A percentile compares a stretch with the other conserved stretches of the same genome.
Evolutionary conservation across 306 rosid species (phyloP).

Genomic region (Casuarina glauca): DNA sequence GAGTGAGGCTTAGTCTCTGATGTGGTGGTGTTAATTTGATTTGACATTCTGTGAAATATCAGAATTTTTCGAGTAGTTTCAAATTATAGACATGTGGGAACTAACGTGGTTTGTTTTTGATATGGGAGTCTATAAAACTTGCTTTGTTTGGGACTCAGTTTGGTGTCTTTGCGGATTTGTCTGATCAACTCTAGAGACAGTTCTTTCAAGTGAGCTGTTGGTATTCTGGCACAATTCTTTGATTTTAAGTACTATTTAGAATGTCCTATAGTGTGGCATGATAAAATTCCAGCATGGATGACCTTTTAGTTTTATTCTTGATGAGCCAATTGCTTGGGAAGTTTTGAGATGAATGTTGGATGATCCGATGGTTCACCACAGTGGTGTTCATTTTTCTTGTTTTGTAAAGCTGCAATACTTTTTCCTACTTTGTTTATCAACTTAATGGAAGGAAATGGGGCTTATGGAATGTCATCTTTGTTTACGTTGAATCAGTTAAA

Average conservation of each 20-base stretch:
- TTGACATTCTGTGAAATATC: background rate
- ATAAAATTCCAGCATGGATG: background rate
- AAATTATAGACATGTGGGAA: background rate
- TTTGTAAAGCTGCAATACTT: background rate
- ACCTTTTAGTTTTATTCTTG: background rate
- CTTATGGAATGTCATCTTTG: background rate
- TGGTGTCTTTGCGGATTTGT: background rate
- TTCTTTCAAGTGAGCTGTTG: background rate
- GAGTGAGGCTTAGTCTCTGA: background rate
- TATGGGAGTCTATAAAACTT: background rate
- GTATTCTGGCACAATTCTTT: background rate
- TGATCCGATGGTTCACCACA: background rate
- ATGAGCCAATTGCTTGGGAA: constrained; percentile 1
- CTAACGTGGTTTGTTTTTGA: background rate
- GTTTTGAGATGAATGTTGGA: background rate
- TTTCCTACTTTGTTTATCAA: background rate
- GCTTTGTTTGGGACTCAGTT: background rate
- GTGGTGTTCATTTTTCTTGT: background rate
- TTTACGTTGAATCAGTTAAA: background rate
- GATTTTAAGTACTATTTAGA: background rate
- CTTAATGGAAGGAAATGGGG: background rate
- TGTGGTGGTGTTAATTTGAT: background rate
- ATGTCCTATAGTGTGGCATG: background rate
- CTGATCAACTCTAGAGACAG: background rate
- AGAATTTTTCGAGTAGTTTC: background rate